Evolutionary conservation across 2,329 filamentous ascomycete genomes (phyloP), one percentile per base, ranked within the genome.

Genomic region (Orbilia ellipsospora): DNA sequence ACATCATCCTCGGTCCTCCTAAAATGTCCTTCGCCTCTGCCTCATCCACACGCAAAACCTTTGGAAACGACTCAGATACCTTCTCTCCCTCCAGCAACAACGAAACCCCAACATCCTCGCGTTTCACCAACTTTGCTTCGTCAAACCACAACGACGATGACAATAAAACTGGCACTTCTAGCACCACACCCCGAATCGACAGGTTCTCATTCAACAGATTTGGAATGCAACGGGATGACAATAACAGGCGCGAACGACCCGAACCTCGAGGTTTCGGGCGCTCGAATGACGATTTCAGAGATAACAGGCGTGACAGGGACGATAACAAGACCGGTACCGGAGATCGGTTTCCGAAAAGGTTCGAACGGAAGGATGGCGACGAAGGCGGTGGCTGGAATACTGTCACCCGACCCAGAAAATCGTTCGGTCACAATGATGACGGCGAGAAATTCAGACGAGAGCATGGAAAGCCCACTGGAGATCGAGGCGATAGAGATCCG

Each of bases 1-100:
- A 87, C 65, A 84, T 86, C 36, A 83, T 86, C 45, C 83, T 87
- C 50, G 86, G 85, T 23, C 85, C 86, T 20, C 85, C 86, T 5
- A 86, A 85, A 80, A 83, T 84, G 55, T 82, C 83, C 42, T 87
- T 87, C 79, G 82, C 84, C 18, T 87, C 85, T 13, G 82, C 83
- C 16, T 85, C 84, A 28, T 87, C 85, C 28, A 84, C 84, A 45
- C 81, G 82, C 77, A 80, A 80, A 68, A 60, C 70, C 28, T 75
- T 75, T 31, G 72, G 72, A 23, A 63, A 44, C 45, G 72, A 75
- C 52, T 44, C 57, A 15, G 72, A 75, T 26, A 56, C 45, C 26
- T 59, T 69, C 48, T 51, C 77, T 23, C 72, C 78, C 26, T 78
- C 78, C 66, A 74, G 78, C 52, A 76, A 78, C 54, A 52, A 74